Evolutionary conservation across 2,329 filamentous ascomycete genomes (phyloP), one percentile per base, ranked within the genome.

Genomic region (Talaromyces piceae): DNA sequence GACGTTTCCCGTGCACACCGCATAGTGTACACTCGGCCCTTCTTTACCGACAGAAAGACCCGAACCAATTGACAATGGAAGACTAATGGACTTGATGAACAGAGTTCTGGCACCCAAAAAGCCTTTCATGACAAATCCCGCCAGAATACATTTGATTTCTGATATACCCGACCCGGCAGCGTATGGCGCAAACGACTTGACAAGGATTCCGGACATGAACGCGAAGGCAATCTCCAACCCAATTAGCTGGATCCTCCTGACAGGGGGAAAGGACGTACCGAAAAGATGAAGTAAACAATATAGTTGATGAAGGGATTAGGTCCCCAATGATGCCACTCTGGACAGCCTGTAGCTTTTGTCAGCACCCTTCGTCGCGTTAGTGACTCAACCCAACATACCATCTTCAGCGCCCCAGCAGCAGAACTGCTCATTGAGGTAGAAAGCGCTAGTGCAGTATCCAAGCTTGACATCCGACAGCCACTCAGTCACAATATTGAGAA

Each of bases 121-220:
- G 0, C 91, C 93, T 70, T 97, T 96, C 93, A 98, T 98, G 46
- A 97, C 88, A 66, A 98, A 98, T 3, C 93, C 93, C 4, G 91
- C 93, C 64, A 98, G 95, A 65, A 98, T 97, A 70, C 90, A 95
- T 71, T 98, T 98, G 77, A 98, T 98, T 73, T 98, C 93, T 11
- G 90, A 96, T 53, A 98, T 98, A 37, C 93, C 93, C 11, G 89
- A 95, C 13, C 93, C 93, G 28, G 93, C 93, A 9, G 93, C 93
- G 67, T 98, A 98, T 0, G 93, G 93, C 4, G 93, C 91, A 69
- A 93, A 97, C 1, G 82, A 83, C 66, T 89, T 93, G 64, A 98
- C 93, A 37, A 98, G 77, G 31, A 80, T 83, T 0, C 91, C 91
- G 2, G 91, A 85, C 3, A 85, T 85, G 49, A 87, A 86, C 16